Conservation (phyloP, 2,329 filamentous ascomycete species). For the Pseudocercospora fijiensis region DNA sequence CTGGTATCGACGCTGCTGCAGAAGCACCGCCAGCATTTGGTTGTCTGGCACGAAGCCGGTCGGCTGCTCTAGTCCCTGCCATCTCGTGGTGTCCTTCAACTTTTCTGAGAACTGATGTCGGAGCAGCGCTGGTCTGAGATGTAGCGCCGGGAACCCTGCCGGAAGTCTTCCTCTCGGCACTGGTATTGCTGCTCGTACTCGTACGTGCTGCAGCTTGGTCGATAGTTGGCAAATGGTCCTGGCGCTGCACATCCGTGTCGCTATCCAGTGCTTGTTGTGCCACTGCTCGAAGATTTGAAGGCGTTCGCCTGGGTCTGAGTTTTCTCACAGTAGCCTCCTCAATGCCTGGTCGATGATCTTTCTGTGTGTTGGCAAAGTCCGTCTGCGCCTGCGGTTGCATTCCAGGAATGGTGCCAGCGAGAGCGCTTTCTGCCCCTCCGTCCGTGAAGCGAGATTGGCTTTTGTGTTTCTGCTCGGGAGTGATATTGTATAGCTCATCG, state of each 20-base stretch:
- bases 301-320: slow-evolving; percentile 1
- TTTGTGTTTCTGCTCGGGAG: slow-evolving; percentile 18
- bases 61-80: neutral
- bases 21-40: neutral
- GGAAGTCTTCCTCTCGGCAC: neutral
- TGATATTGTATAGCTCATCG: slow-evolving; percentile 24
- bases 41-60: neutral
- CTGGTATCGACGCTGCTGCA: neutral
- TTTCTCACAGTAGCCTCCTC: neutral
- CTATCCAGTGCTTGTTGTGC: slow-evolving; percentile 2
- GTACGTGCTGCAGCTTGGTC: neutral
- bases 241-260: neutral
- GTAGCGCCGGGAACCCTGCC: neutral
- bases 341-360: neutral
- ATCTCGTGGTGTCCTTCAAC: neutral
- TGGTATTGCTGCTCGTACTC: slow-evolving; percentile 5
- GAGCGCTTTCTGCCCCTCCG: neutral
- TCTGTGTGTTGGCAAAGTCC: neutral
- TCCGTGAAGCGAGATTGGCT: neutral
- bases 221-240: neutral
- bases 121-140: slow-evolving; percentile 13
- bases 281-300: slow-evolving; percentile 10
- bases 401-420: neutral
- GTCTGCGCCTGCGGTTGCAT: neutral
- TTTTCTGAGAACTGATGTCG: slow-evolving; percentile 2